These are phyloP conservation scores for Trichosporon sp. DNA, from an alignment of 1,284 basidiomycete genomes.

Conservation along the genomic window DNA sequence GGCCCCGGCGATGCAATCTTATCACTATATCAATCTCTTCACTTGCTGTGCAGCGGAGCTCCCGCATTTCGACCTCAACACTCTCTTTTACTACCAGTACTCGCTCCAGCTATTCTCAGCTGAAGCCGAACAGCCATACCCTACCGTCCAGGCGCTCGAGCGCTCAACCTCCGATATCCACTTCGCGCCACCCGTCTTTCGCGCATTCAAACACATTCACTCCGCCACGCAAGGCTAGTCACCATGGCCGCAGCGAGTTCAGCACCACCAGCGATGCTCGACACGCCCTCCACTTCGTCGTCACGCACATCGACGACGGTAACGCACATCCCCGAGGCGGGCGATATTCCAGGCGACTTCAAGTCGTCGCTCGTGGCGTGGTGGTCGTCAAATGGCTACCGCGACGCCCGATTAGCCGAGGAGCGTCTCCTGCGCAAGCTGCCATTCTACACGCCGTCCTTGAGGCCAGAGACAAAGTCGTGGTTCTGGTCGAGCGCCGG, in stretches of 20 bases:
- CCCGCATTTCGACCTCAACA: background rate
- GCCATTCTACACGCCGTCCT: slow-evolving; percentile 23
- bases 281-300: background rate
- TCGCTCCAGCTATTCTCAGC: background rate
- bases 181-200: background rate
- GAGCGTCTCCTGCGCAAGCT: slow-evolving; percentile 38
- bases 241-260: background rate
- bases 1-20: background rate
- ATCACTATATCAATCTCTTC: background rate
- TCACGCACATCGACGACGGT: background rate
- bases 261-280: background rate
- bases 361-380: slow-evolving; percentile 37
- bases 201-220: background rate
- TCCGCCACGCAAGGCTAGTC: background rate
- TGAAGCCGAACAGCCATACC: background rate
- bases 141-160: background rate
- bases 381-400: slow-evolving; percentile 42
- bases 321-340: background rate
- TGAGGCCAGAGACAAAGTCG: slow-evolving; percentile 1
- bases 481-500: slow-evolving; percentile 10
- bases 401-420: slow-evolving; percentile 38
- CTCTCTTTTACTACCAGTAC: background rate
- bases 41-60: background rate
- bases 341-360: slow-evolving; percentile 37
- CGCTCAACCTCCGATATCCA: background rate